Base-by-base conservation (phyloP, 176 grass and related monocot species). In the Triticum monococcum region DNA sequence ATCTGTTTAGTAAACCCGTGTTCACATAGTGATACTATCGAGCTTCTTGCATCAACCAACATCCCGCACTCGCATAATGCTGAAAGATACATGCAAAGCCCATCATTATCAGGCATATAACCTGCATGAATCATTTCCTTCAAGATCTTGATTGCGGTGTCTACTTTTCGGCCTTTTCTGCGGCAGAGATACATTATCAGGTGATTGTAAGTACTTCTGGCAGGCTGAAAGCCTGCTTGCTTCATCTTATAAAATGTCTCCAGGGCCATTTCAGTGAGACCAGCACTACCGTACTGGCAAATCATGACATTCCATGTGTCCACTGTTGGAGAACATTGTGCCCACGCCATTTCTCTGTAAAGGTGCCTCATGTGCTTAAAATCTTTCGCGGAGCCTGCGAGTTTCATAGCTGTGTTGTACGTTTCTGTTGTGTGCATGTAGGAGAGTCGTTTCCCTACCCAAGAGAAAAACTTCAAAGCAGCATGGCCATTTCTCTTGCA, bases 241-340 rank as follows among this genome's bases (percentile, higher is more conserved):
- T 92, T 98, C 93, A 98, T 95, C 63, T 84, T 62, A 65, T 86
- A 82, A 80, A 98, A 98, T 68, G 83, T 52, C 28, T 83, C 73
- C 64, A 93, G 68, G 33, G 93, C 91, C 69, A 92, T 91, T 82
- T 95, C 74, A 70, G 96, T 93, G 75, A 98, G 77, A 86, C 86
- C 91, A 57, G 91, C 96, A 85, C 89, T 94, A 64, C 96, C 93
- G 64, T 98, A 95, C 72, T 98, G 91, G 81, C 85, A 90, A 79
- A 98, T 87, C 73, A 98, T 95, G 68, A 93, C 72, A 46, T 94
- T 98, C 96, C 91, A 98, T 78, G 93, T 93, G 61, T 98, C 88
- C 65, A 89, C 48, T 12, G 77, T 93, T 36, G 91, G 81, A 78
- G 61, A 80, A 64, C 89, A 89, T 79, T 75, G 68, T 10, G 71